Conservation (phyloP, 768 basidiomycete genomes). For the Pulveroboletus sp. region DNA sequence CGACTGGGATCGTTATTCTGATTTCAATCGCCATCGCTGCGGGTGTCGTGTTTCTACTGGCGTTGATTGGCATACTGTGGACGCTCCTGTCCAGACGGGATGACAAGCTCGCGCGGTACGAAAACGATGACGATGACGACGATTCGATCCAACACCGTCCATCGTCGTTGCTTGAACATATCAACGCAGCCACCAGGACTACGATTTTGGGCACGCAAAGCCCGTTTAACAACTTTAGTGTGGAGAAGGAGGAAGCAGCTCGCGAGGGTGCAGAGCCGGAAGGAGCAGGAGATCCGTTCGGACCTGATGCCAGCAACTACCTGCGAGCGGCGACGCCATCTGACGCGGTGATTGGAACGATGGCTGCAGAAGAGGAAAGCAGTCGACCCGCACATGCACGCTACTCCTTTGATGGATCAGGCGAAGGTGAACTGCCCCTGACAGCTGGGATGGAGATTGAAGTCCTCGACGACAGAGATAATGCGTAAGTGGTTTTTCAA, state of each 20-base stretch:
- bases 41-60: constrained; percentile 86
- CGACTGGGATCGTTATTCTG: constrained; percentile 90
- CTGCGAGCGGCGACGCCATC: constrained; percentile 79
- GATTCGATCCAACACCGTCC: constrained; percentile 77
- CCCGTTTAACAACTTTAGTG: constrained; percentile 34
- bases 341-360: constrained; percentile 61
- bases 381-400: constrained; percentile 77
- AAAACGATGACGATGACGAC: constrained; percentile 71
- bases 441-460: constrained; percentile 69
- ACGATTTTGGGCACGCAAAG: constrained; percentile 66
- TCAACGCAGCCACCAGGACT: constrained; percentile 84
- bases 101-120: constrained; percentile 64
- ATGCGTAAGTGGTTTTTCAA: constrained; percentile 49
- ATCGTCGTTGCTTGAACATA: constrained; percentile 85
- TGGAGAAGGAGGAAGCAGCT: constrained; percentile 53
- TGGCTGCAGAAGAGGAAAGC: constrained; percentile 58
- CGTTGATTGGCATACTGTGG: constrained; percentile 84
- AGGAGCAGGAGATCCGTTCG: constrained; percentile 51
- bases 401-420: constrained; percentile 77
- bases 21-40: constrained; percentile 97
- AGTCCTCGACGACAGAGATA: constrained; percentile 77
- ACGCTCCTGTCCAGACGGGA: constrained; percentile 82
- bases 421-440: constrained; percentile 75
- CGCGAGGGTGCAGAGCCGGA: constrained; percentile 38
- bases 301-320: constrained; percentile 74